Evolutionary conservation across 2,329 filamentous ascomycete species (phyloP).

Genomic region (Aspergillus terreus): DNA sequence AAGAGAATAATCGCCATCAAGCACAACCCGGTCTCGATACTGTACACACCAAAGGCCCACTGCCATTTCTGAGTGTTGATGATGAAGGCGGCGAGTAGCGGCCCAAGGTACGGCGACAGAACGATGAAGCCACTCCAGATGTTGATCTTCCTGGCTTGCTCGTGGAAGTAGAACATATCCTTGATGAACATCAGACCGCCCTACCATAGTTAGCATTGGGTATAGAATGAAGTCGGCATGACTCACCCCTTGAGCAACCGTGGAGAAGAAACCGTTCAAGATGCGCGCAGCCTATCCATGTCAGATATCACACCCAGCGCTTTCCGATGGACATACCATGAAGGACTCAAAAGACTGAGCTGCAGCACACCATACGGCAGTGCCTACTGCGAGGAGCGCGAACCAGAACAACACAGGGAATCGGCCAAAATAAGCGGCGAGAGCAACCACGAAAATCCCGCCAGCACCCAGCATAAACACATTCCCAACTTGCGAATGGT

Average conservation of each 20-base stretch:
- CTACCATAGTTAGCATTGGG: constrained; percentile 8
- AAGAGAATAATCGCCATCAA: constrained; percentile 30
- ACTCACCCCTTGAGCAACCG: constrained; percentile 37
- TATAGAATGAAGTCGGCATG: background rate
- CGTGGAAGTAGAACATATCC: constrained; percentile 41
- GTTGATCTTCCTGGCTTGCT: constrained; percentile 40
- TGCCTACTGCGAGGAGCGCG: constrained; percentile 32
- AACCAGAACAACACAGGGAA: constrained; percentile 44
- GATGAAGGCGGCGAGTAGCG: constrained; percentile 35
- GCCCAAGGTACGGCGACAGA: constrained; percentile 31
- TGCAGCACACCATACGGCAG: constrained; percentile 38
- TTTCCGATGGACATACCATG: constrained; percentile 16
- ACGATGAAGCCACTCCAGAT: constrained; percentile 37
- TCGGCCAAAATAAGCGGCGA: constrained; percentile 44
- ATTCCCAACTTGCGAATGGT: constrained; percentile 40
- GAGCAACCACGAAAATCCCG: constrained; percentile 39
- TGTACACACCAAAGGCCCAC: constrained; percentile 35
- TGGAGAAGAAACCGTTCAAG: constrained; percentile 45
- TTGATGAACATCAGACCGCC: constrained; percentile 44
- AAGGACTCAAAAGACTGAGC: constrained; percentile 36
- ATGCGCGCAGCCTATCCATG: constrained; percentile 34
- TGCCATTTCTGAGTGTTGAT: constrained; percentile 34
- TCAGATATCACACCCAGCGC: background rate
- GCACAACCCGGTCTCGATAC: constrained; percentile 30
- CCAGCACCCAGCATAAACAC: constrained; percentile 44